A percentile compares a stretch with the other conserved stretches of the same genome.
These are phyloP conservation scores for Fusarium heterosporum DNA, from an alignment of 2,329 filamentous ascomycete species.

Conservation along the genomic window DNA sequence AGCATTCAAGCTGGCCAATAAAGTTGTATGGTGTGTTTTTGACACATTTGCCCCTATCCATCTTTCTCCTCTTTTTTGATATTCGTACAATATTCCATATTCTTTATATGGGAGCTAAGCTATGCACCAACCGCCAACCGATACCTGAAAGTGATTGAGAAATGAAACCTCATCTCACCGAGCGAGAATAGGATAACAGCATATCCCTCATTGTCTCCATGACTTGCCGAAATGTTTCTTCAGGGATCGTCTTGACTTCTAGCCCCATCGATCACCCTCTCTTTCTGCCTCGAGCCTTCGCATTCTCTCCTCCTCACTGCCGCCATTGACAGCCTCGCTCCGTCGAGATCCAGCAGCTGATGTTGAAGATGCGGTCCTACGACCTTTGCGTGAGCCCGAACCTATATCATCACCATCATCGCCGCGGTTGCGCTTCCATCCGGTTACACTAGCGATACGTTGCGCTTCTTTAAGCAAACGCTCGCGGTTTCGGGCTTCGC, in stretches of 20 bases:
- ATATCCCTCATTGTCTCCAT: conserved; percentile 18
- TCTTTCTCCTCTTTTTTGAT: conserved; percentile 18
- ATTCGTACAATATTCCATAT: conserved; percentile 27
- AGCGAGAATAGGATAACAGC: not conserved
- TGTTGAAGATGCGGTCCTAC: conserved; percentile 52
- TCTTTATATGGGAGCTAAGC: not conserved
- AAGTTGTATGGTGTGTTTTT: conserved; percentile 14
- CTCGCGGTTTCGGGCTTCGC: conserved; percentile 74
- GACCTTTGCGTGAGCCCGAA: conserved; percentile 56
- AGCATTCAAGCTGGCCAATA: conserved; percentile 12
- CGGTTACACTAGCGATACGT: conserved; percentile 67
- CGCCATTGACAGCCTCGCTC: conserved; percentile 60
- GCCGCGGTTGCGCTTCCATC: conserved; percentile 64
- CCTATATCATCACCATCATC: conserved; percentile 54
- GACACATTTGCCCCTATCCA: not conserved
- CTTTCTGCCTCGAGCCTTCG: conserved; percentile 69
- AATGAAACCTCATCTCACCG: conserved; percentile 10
- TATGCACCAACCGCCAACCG: conserved; percentile 27
- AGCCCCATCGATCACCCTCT: conserved; percentile 65
- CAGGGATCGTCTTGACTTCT: conserved; percentile 23
- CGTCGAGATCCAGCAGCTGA: conserved; percentile 53
- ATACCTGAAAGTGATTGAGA: conserved; percentile 17
- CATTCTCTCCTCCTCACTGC: conserved; percentile 65
- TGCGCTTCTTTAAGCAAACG: conserved; percentile 76
- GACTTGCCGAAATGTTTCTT: conserved; percentile 9